Evolutionary conservation across 805 yeast species (phyloP), one percentile per base, ranked within the genome.

Genomic region (Yamadazyma endophytica): DNA sequence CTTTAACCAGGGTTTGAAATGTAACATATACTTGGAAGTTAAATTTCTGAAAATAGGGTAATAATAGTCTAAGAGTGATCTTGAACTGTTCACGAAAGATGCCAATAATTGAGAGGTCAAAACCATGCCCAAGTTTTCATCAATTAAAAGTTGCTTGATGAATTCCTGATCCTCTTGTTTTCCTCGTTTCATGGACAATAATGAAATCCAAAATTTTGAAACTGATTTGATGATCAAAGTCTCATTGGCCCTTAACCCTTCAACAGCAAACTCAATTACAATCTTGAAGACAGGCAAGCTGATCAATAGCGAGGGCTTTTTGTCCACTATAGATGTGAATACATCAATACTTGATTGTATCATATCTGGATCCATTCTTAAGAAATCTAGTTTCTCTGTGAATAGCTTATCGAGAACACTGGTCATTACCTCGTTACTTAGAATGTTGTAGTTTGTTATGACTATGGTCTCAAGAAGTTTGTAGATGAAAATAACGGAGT

Each of bases 21-120:
- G 54, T 30, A 75, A 36, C 4, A 76, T 76, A 40, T 60, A 67
- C 40, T 73, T 77, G 0, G 38, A 77, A 30, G 54, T 51, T 44
- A 78, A 44, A 2, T 62, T 52, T 28, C 79, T 59, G 35, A 78
- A 54, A 2, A 77, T 46, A 13, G 75, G 77, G 23, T 75, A 74
- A 49, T 64, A 82, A 26, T 61, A 58, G 9, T 77, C 85, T 24
- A 81, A 49, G 36, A 75, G 77, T 0, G 89, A 80, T 41, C 90
- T 58, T 5, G 81, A 50, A 24, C 64, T 58, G 25, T 54, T 49
- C 5, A 75, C 40, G 16, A 79, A 64, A 1, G 65, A 31, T 37
- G 33, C 17, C 17, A 54, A 29, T 21, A 64, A 33, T 46, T 62
- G 40, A 34, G 37, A 29, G 14, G 64, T 46, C 6, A 64, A 42